Evolutionary conservation across 148 eudicot species (phyloP).

Genomic region (Chenopodium album): DNA sequence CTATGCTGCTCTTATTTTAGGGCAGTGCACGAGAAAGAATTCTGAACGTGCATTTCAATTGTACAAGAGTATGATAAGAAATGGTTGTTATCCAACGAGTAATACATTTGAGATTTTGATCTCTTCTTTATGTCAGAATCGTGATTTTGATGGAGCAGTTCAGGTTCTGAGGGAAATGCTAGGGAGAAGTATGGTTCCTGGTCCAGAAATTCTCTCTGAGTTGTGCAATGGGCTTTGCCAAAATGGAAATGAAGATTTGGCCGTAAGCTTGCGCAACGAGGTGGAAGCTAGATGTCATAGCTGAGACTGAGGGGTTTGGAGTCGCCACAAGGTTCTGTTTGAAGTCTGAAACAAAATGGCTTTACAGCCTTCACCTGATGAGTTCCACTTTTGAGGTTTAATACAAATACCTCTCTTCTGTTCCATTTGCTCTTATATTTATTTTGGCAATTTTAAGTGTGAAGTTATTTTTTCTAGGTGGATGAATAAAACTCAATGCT

Average conservation of each 20-base stretch:
- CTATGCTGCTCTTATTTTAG: slow-evolving; percentile 71
- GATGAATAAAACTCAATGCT: neutral
- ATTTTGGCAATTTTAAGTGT: neutral
- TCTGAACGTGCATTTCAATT: slow-evolving; percentile 71
- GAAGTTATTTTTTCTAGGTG: neutral
- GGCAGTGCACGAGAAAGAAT: slow-evolving; percentile 74
- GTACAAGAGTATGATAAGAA: slow-evolving; percentile 63
- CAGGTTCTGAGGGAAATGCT: slow-evolving; percentile 63
- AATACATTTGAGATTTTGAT: slow-evolving; percentile 46
- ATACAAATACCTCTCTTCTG: neutral
- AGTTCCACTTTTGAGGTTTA: slow-evolving; percentile 4
- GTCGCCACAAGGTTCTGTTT: neutral
- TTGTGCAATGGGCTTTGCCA: slow-evolving; percentile 49
- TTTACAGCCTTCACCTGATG: neutral
- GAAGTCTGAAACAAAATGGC: neutral
- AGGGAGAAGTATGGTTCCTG: slow-evolving; percentile 48
- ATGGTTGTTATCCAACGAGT: slow-evolving; percentile 57
- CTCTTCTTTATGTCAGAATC: slow-evolving; percentile 56
- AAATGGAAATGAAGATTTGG: slow-evolving; percentile 54
- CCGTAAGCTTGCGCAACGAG: slow-evolving; percentile 38
- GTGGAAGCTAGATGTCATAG: slow-evolving; percentile 36
- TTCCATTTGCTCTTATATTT: neutral
- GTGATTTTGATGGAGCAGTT: slow-evolving; percentile 72
- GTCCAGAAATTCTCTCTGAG: slow-evolving; percentile 36
- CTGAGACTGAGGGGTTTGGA: neutral